Conservation (phyloP, 1,284 basidiomycete species). For the Leccinum angustisporum region DNA sequence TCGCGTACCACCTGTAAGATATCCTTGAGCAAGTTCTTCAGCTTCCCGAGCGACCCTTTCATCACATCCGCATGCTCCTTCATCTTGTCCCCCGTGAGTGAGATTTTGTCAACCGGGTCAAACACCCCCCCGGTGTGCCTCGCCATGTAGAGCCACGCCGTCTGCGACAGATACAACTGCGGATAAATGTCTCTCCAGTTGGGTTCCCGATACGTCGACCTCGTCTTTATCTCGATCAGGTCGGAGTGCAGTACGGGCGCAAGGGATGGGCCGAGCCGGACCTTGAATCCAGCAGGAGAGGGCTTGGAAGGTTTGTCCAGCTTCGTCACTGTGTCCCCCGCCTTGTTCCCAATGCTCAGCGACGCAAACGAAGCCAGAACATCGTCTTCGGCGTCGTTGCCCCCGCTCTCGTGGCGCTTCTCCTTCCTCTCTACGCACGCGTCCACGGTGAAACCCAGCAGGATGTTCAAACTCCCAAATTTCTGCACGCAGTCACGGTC, state of each 20-base stretch:
- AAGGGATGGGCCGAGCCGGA: slow-evolving; percentile 17
- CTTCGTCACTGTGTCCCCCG: slow-evolving; percentile 1
- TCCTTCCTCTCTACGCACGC: slow-evolving; percentile 27
- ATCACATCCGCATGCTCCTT: slow-evolving; percentile 21
- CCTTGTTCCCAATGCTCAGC: slow-evolving; percentile 17
- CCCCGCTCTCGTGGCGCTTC: no score
- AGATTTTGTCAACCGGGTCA: slow-evolving; percentile 28
- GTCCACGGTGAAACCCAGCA: slow-evolving; percentile 37
- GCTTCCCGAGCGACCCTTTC: slow-evolving; percentile 23
- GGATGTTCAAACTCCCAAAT: slow-evolving; percentile 34
- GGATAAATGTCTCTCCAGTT: slow-evolving; percentile 43
- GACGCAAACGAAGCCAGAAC: slow-evolving; percentile 32
- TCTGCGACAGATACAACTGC: slow-evolving; percentile 44
- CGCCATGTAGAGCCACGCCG: slow-evolving; percentile 37
- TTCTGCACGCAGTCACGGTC: slow-evolving; percentile 15
- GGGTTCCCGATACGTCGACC: slow-evolving; percentile 25
- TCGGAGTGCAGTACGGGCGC: slow-evolving; percentile 35
- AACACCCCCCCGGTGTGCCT: slow-evolving; percentile 36
- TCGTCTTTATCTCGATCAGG: slow-evolving; percentile 43
- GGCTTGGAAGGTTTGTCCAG: background rate
- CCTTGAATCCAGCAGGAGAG: slow-evolving; percentile 7
- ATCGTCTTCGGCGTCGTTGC: slow-evolving; percentile 24
- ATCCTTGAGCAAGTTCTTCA: slow-evolving; percentile 26
- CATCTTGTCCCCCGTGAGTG: slow-evolving; percentile 28
- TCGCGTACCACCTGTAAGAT: slow-evolving; percentile 28